Base-by-base conservation (phyloP, 179 eudicot genomes). In the Vitellaria paradoxa region DNA sequence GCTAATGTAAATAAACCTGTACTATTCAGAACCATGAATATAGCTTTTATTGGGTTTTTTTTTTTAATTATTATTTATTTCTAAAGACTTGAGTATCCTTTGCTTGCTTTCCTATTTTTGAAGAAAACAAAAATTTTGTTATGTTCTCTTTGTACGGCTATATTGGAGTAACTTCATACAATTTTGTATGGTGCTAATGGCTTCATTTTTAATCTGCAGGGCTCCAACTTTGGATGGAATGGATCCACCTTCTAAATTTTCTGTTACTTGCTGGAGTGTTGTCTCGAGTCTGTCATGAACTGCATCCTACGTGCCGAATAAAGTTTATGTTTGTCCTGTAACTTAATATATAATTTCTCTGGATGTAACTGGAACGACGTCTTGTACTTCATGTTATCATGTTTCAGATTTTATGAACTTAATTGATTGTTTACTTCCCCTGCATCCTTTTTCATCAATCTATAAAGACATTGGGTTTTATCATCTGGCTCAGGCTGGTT, bases 161-260 rank as follows among this genome's bases (percentile, higher is more conserved):
- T 7, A 8, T 50, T n/a, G 14, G 20, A 13, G 8, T 1, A 0
- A 30, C 37, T 42, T 13, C 0, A 23, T 71, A 26, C 30, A 21
- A 30, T 30, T 30, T 30, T 30, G 37, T 30, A 30, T 30, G 37
- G 46, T 80, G 50, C 73, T 70, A 23, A 80, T 63, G 62, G 37
- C 17, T 70, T 37, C 10, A 42, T 50, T 1, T 65, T 1, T 65
- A 30, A 73, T 72, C 73, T 83, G 80, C 94, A 93, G 98, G 97
- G 93, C 21, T 87, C 94, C 68, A 78, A 79, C 79, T 83, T 93
- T 24, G 98, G 98, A 70, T 93, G 92, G 92, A 93, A 93, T 49
- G 98, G 98, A 10, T 78, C 95, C 47, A 93, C 98, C 82, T 90
- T 93, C 87, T 93, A 82, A 72, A 24, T 45, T 30, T 2, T 7